phyloP scores from a whole-genome alignment of 306 rosid genomes.

The Casuarina equisetifolia region DNA sequence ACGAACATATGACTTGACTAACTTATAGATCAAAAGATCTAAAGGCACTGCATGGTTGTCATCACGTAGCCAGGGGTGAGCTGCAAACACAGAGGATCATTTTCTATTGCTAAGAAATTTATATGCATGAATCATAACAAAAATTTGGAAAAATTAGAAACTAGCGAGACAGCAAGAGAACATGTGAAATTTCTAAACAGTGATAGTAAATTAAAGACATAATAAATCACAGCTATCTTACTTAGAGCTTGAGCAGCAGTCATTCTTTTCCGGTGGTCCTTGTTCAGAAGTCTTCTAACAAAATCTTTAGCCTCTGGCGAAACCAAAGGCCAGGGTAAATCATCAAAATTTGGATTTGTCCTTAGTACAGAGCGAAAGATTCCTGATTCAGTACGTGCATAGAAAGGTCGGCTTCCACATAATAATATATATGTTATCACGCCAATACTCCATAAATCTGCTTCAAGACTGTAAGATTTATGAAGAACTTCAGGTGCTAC shows the following conservation, averaged over 20 bases:
- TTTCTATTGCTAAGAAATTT: constrained; percentile 16
- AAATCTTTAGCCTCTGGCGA: constrained; percentile 94
- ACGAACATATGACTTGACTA: constrained; percentile 71
- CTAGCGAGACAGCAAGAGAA: background rate
- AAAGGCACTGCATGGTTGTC: constrained; percentile 62
- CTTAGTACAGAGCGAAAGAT: constrained; percentile 91
- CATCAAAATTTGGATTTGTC: constrained; percentile 92
- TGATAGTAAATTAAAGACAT: constrained; percentile 16
- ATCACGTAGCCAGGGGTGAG: constrained; percentile 93
- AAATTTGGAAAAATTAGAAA: background rate
- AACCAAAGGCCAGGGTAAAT: constrained; percentile 90
- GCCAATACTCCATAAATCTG: constrained; percentile 95
- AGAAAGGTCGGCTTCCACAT: constrained; percentile 95
- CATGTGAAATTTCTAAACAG: constrained; percentile 19
- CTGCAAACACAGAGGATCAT: constrained; percentile 53
- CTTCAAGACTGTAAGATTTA: constrained; percentile 89
- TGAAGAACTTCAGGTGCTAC: constrained; percentile 98
- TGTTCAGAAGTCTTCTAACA: constrained; percentile 87
- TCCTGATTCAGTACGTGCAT: constrained; percentile 98
- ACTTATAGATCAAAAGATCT: constrained; percentile 78
- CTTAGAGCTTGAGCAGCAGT: constrained; percentile 92
- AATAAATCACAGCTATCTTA: constrained; percentile 34
- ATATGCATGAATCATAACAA: background rate
- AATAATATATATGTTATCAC: constrained; percentile 88
- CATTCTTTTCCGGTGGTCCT: constrained; percentile 96